Conservation (phyloP, 768 basidiomycete genomes). For the Boletus subparvulus region DNA sequence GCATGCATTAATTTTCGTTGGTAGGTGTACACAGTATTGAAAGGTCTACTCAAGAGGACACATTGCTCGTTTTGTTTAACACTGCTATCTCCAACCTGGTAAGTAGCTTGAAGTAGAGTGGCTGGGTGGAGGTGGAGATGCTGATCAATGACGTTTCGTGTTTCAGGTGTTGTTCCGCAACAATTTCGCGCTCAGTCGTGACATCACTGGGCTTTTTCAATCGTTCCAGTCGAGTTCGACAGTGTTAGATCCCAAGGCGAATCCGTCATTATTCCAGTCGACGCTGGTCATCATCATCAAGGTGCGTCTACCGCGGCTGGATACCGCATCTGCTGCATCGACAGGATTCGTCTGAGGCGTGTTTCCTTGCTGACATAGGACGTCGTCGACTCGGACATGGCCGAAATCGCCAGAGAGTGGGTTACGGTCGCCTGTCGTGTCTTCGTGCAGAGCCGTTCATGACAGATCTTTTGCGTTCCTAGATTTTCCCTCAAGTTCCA, state of each 20-base stretch:
- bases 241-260: slow-evolving; percentile 56
- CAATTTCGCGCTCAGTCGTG: slow-evolving; percentile 60
- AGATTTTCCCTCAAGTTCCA: slow-evolving; percentile 60
- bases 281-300: slow-evolving; percentile 64
- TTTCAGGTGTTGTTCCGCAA: slow-evolving; percentile 61
- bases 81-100: slow-evolving; percentile 65
- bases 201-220: slow-evolving; percentile 60
- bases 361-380: slow-evolving; percentile 39
- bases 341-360: background rate
- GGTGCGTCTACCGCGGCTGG: slow-evolving; percentile 25
- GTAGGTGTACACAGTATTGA: slow-evolving; percentile 63
- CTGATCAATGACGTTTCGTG: background rate
- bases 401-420: slow-evolving; percentile 58
- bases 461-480: background rate
- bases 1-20: background rate
- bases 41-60: slow-evolving; percentile 62
- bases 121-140: too few species aligned
- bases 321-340: accelerated
- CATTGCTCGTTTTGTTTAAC: slow-evolving; percentile 61
- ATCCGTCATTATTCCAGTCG: slow-evolving; percentile 59
- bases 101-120: slow-evolving; percentile 31
- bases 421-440: slow-evolving; percentile 4
- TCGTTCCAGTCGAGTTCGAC: slow-evolving; percentile 61
- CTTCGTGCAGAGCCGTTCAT: background rate
- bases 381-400: slow-evolving; percentile 60